Evolutionary conservation across 2,329 filamentous ascomycete species (phyloP).

Genomic region (Plectosphaerella cucumerina): DNA sequence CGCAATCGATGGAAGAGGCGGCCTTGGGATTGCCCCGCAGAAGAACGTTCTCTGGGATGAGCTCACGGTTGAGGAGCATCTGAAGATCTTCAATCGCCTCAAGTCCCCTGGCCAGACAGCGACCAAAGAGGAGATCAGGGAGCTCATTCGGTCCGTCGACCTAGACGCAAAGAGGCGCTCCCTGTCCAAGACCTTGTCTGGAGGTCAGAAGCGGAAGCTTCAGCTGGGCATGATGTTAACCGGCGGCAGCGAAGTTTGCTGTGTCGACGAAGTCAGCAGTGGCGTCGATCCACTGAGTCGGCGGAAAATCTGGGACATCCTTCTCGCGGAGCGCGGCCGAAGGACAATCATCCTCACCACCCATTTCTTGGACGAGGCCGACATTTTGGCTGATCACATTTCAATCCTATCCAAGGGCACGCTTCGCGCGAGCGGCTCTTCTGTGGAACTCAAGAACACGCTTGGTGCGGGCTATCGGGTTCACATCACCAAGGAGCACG

Average conservation of each 20-base stretch:
- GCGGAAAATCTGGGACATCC: constrained; percentile 46
- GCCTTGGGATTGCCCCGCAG: constrained; percentile 67
- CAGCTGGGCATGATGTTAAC: constrained; percentile 78
- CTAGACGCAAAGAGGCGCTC: constrained; percentile 59
- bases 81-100: constrained; percentile 64
- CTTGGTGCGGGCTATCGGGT: constrained; percentile 44
- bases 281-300: constrained; percentile 70
- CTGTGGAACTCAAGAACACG: constrained; percentile 63
- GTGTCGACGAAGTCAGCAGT: constrained; percentile 70
- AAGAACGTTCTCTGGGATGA: constrained; percentile 75
- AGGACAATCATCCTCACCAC: constrained; percentile 69
- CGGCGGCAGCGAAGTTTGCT: constrained; percentile 69
- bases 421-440: constrained; percentile 63
- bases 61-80: constrained; percentile 67
- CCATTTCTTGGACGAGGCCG: constrained; percentile 72
- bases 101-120: constrained; percentile 51
- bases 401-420: constrained; percentile 65
- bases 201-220: constrained; percentile 72
- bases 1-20: constrained; percentile 70
- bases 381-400: constrained; percentile 67
- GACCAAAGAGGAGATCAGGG: constrained; percentile 32
- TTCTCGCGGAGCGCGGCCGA: constrained; percentile 61
- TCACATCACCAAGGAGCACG: constrained; percentile 32
- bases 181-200: constrained; percentile 61
- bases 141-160: constrained; percentile 60